These are phyloP conservation scores for Cercospora citrullina DNA, from an alignment of 2,329 filamentous ascomycete genomes.

Conservation along the genomic window DNA sequence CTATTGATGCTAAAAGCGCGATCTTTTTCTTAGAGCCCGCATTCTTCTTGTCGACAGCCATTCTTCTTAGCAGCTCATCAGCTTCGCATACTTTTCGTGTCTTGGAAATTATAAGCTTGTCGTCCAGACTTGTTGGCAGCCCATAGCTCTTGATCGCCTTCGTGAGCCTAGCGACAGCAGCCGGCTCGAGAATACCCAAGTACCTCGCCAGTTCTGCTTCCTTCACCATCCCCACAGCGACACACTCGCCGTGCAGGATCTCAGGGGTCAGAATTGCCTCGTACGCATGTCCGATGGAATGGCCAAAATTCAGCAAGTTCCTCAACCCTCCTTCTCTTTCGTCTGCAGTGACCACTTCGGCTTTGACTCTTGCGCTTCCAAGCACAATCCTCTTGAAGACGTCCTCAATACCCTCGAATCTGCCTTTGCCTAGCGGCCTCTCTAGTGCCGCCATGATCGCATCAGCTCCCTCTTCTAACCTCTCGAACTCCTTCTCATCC, in stretches of 20 bases:
- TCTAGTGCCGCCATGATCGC: conserved; percentile 73
- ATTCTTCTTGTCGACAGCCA: conserved; percentile 99
- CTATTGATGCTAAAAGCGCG: conserved; percentile 86
- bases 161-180: conserved; percentile 81
- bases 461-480: conserved; percentile 78
- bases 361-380: conserved; percentile 90
- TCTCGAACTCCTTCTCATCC: conserved; percentile 81
- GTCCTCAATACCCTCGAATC: conserved; percentile 66
- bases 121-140: conserved; percentile 78
- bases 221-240: conserved; percentile 97
- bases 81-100: conserved; percentile 86
- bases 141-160: conserved; percentile 96
- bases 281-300: conserved; percentile 95
- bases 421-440: conserved; percentile 54
- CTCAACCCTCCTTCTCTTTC: conserved; percentile 91
- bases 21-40: conserved; percentile 94
- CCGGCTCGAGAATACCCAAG: conserved; percentile 79
- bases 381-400: conserved; percentile 66
- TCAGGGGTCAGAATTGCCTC: conserved; percentile 95
- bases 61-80: conserved; percentile 81
- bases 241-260: conserved; percentile 90
- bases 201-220: conserved; percentile 92
- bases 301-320: conserved; percentile 95
- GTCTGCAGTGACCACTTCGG: conserved; percentile 88
- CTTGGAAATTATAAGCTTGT: conserved; percentile 79